Conservation (phyloP, 805 yeast species). For the Candida rishiriensis region DNA sequence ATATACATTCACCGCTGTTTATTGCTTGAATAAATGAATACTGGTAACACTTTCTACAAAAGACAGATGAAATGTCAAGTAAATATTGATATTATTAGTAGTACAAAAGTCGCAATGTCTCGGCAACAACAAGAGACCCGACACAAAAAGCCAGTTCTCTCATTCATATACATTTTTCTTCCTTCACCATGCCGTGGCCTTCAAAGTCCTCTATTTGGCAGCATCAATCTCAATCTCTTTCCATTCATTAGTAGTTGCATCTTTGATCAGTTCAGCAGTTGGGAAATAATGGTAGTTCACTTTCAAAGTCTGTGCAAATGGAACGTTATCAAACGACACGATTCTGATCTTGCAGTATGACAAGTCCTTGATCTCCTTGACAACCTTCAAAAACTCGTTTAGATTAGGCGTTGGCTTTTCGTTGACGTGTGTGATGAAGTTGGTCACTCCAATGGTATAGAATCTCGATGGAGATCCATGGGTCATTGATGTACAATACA, state of each 20-base stretch:
- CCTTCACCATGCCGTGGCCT: no score
- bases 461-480: slow-evolving; percentile 85
- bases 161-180: no score
- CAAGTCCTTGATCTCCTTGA: slow-evolving; percentile 68
- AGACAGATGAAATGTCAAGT: background rate
- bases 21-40: background rate
- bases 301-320: slow-evolving; percentile 79
- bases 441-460: slow-evolving; percentile 72
- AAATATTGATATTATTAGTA: no score
- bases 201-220: slow-evolving; percentile 18
- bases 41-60: slow-evolving; percentile 3
- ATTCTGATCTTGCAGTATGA: slow-evolving; percentile 77
- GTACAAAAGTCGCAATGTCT: no score
- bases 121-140: no score
- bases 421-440: slow-evolving; percentile 86
- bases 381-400: slow-evolving; percentile 60
- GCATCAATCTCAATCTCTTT: slow-evolving; percentile 45
- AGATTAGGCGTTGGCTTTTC: slow-evolving; percentile 68
- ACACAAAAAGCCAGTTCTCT: no score
- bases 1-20: background rate
- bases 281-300: slow-evolving; percentile 89
- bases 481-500: slow-evolving; percentile 72
- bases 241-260: slow-evolving; percentile 46
- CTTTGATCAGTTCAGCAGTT: slow-evolving; percentile 56
- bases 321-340: slow-evolving; percentile 82